These are phyloP conservation scores for Acanthamoeba sp. DNA, from an alignment of 208 protist genomes.

Conservation along the genomic window DNA sequence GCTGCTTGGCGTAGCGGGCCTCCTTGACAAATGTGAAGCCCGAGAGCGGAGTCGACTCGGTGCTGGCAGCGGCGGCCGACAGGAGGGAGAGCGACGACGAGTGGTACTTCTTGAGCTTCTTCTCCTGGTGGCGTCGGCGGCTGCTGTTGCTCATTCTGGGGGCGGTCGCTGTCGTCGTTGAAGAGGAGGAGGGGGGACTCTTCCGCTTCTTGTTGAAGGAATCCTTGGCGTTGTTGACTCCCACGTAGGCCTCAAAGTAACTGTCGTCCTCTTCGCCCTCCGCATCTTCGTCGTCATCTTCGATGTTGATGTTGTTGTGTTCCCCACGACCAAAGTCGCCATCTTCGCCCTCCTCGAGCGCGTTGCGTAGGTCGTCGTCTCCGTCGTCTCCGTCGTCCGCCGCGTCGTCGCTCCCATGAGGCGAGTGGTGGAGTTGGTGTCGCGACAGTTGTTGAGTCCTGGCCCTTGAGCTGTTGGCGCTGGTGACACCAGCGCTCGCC, in stretches of 20 bases:
- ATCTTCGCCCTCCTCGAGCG: slow-evolving; percentile 10
- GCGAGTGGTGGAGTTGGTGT: not conserved
- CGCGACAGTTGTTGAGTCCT: not conserved
- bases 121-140: not conserved
- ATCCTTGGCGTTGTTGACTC: not conserved
- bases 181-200: not conserved
- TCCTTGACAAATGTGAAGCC: slow-evolving; percentile 16
- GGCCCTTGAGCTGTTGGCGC: not conserved
- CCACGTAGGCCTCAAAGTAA: not conserved
- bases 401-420: slow-evolving; percentile 10
- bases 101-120: not conserved
- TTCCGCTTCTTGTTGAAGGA: not conserved
- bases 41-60: slow-evolving; percentile 1
- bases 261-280: not conserved
- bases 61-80: not conserved
- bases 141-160: not conserved
- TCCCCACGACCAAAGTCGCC: not conserved
- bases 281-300: not conserved
- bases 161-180: not conserved
- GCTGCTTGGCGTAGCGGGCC: slow-evolving; percentile 8
- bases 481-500: not conserved
- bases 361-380: not conserved
- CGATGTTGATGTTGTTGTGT: not conserved
- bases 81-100: not conserved
- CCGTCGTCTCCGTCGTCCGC: not conserved